These are phyloP conservation scores for Debaryomyces subglobosus DNA, from an alignment of 1,139 yeast species.

Conservation along the genomic window DNA sequence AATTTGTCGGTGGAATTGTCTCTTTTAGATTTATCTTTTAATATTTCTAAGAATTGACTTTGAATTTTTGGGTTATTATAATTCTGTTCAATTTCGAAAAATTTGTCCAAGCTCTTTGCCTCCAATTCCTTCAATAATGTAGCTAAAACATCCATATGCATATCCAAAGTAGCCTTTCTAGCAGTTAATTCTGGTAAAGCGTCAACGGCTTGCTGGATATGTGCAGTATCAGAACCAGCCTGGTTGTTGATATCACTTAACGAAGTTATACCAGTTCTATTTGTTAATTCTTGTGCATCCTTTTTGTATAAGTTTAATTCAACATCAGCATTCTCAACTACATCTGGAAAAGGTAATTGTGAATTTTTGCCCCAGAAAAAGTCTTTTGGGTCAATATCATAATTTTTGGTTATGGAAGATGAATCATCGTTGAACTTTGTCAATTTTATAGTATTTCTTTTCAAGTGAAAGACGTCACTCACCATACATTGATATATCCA, in stretches of 20 bases:
- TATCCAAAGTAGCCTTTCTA: conserved; percentile 84
- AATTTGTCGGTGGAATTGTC: conserved; percentile 76
- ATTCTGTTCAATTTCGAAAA: conserved; percentile 91
- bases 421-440: conserved; percentile 43
- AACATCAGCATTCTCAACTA: conserved; percentile 90
- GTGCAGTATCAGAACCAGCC: conserved; percentile 63
- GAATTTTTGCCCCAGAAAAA: conserved; percentile 88
- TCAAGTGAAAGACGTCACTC: conserved; percentile 83
- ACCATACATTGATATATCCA: conserved; percentile 98
- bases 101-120: conserved; percentile 81
- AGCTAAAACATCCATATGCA: conserved; percentile 96
- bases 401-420: conserved; percentile 49
- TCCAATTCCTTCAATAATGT: conserved; percentile 81
- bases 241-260: conserved; percentile 71
- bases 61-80: conserved; percentile 63
- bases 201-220: conserved; percentile 86
- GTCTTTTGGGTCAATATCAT: conserved; percentile 90
- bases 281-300: conserved; percentile 85
- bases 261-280: conserved; percentile 71
- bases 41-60: conserved; percentile 58
- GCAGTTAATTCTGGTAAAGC: conserved; percentile 91
- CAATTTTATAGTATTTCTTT: conserved; percentile 66
- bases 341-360: conserved; percentile 93
- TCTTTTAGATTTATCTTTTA: conserved; percentile 52
- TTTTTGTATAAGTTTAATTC: conserved; percentile 80